Conservation (phyloP, 257 asterid species). For the Nicotiana obtusifolia region DNA sequence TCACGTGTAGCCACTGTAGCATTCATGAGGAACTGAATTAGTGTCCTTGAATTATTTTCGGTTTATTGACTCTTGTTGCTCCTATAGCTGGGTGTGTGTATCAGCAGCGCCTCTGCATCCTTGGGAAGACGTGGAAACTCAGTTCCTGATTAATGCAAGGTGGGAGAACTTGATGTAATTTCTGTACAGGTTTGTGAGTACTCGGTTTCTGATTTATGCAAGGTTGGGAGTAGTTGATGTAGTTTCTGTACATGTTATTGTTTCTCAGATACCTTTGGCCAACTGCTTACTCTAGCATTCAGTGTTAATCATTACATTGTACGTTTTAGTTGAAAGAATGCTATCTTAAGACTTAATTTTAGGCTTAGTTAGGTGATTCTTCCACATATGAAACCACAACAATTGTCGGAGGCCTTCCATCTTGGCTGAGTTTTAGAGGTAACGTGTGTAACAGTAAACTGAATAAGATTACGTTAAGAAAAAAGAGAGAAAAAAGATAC, state of each 20-base stretch:
- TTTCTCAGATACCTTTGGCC: not conserved
- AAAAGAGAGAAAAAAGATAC: no score
- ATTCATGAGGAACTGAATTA: constrained; percentile 61
- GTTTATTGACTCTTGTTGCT: not conserved
- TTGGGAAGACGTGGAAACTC: not conserved
- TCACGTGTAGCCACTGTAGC: constrained; percentile 96
- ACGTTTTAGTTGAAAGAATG: no score
- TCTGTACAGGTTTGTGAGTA: not conserved
- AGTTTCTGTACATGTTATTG: not conserved
- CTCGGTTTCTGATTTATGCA: not conserved
- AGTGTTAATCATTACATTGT: no score
- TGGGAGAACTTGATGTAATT: not conserved
- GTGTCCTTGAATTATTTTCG: not conserved
- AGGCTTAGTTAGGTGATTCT: no score
- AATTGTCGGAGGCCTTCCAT: no score
- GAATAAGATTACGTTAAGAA: no score
- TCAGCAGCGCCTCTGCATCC: not conserved
- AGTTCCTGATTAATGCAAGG: not conserved
- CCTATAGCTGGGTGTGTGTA: not conserved
- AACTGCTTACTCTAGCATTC: no score
- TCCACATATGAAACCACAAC: no score
- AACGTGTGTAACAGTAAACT: no score
- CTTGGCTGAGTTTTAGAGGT: no score
- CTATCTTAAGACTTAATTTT: no score
- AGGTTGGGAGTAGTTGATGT: not conserved